Conservation (phyloP, 2,329 filamentous ascomycete species). For the Arthrinium phaeospermum region DNA sequence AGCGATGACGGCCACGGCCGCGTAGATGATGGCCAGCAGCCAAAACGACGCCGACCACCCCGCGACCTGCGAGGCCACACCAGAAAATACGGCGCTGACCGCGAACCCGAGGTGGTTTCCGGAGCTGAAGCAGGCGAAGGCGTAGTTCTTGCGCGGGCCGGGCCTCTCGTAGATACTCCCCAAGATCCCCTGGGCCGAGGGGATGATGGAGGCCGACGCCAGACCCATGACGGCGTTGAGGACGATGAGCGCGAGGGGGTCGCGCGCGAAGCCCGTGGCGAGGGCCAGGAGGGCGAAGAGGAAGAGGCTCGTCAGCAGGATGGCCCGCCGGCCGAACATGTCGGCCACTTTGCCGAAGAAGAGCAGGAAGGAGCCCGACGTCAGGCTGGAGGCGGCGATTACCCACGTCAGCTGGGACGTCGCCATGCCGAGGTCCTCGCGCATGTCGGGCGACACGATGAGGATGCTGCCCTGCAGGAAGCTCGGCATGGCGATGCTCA, state of each 20-base stretch:
- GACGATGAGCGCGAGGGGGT: conserved; percentile 65
- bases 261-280: conserved; percentile 63
- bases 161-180: conserved; percentile 68
- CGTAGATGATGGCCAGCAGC: conserved; percentile 67
- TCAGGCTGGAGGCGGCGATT: conserved; percentile 64
- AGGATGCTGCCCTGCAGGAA: conserved; percentile 65
- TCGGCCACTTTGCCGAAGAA: conserved; percentile 71
- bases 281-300: conserved; percentile 63
- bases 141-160: conserved; percentile 41
- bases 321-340: conserved; percentile 65
- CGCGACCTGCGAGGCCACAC: conserved; percentile 64
- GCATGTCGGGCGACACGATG: conserved; percentile 68
- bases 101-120: conserved; percentile 45
- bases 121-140: conserved; percentile 39
- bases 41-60: conserved; percentile 69
- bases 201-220: conserved; percentile 66
- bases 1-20: conserved; percentile 61
- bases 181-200: conserved; percentile 67
- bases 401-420: conserved; percentile 73
- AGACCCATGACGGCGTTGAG: conserved; percentile 64
- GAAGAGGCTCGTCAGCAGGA: conserved; percentile 66
- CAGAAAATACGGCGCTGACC: conserved; percentile 57
- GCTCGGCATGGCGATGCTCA: conserved; percentile 67
- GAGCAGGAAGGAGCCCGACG: conserved; percentile 68
- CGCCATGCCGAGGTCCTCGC: conserved; percentile 64